Evolutionary conservation across 2,329 filamentous ascomycete species (phyloP).

Genomic region (Ambrosiella cleistominuta): DNA sequence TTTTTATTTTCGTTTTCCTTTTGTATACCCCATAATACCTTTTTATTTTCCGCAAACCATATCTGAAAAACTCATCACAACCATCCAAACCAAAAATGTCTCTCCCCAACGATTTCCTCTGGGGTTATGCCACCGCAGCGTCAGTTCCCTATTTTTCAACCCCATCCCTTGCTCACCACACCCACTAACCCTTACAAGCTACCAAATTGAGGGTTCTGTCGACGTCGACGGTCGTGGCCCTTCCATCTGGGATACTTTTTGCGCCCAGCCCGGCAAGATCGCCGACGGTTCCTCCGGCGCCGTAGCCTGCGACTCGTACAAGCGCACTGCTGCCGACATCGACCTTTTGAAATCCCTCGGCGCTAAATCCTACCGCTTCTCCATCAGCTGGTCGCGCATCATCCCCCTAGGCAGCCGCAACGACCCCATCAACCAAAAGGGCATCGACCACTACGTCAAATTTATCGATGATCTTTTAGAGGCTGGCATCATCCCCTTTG

Average conservation of each 20-base stretch:
- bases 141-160: conserved; percentile 23
- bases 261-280: conserved; percentile 63
- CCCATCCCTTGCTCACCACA: neutral
- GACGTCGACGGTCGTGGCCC: conserved; percentile 61
- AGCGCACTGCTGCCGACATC: conserved; percentile 61
- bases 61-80: neutral
- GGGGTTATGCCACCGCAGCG: conserved; percentile 68
- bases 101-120: conserved; percentile 53
- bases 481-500: conserved; percentile 60
- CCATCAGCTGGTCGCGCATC: conserved; percentile 67
- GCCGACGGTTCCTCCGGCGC: conserved; percentile 59
- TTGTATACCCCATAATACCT: neutral
- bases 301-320: conserved; percentile 74
- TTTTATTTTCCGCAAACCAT: neutral
- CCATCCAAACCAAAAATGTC: conserved; percentile 25
- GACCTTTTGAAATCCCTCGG: conserved; percentile 57
- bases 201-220: conserved; percentile 69
- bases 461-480: conserved; percentile 63
- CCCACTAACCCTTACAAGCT: conserved; percentile 31
- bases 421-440: conserved; percentile 64
- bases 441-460: conserved; percentile 59
- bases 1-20: neutral
- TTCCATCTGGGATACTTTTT: conserved; percentile 86
- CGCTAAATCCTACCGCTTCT: conserved; percentile 66
- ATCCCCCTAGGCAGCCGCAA: conserved; percentile 72